Base-by-base conservation (phyloP, 208 protist species). In the Novymonas esmeraldas region DNA sequence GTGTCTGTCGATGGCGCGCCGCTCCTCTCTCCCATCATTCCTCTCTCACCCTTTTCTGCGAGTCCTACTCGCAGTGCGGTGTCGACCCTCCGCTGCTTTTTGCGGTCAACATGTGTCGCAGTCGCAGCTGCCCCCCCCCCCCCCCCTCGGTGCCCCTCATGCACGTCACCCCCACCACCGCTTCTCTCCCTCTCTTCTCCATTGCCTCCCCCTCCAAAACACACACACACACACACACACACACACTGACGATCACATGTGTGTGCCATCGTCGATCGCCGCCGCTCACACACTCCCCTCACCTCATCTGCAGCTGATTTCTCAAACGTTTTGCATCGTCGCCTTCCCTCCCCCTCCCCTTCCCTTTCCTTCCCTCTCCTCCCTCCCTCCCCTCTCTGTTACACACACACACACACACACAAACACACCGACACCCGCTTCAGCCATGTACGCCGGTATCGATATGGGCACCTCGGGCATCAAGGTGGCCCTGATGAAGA, bases 381-480 rank as follows among this genome's bases (percentile, higher is more conserved):
- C 24, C 14, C 0, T 28, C 26, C 22, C 16, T 28, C 39, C 16
- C 33, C 49, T 13, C 24, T 29, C 46, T 51, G 46, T 24, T 18
- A 51, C 16, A 20, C 10, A 20, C 18, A 14, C 5, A 6, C 46
- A 7, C 6, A 29, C 0, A 51, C 16, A 16, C 6, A 18, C 6
- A 16, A 51, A 16, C 2, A 51, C 22, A 59, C n/a, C 18, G 31
- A 59, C 20, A 42, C 54, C 6, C 54, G 6, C 38, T 29, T 62
- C 36, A 34, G n/a, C 26, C 31, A 83, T 93, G 78, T 94, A 85
- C 73, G 71, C 76, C 45, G 89, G 85, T 29, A 90, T 92, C 63
- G 81, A 90, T 42, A 65, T 94, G 14, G 85, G 85, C 22, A 89
- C 85, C 4, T 92, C 85, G 5, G 80, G 81, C 60, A 76, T 94